phyloP scores from a whole-genome alignment of 1,284 basidiomycete genomes.

The Thecaphora frezii region DNA sequence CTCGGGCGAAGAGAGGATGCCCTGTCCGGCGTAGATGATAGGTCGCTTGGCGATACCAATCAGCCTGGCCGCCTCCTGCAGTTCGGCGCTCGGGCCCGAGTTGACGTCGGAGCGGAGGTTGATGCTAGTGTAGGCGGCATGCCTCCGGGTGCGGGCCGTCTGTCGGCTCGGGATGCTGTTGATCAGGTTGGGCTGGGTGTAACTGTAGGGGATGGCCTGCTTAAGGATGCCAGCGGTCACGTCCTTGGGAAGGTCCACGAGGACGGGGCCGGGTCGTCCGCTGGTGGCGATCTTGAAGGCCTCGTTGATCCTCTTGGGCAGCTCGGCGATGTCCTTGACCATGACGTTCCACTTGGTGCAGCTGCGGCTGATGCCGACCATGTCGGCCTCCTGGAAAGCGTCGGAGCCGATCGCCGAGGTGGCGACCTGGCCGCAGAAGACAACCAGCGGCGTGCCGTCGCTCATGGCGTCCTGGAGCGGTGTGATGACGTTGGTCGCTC shows the following conservation, averaged over 20 bases:
- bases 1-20: slow-evolving; percentile 77
- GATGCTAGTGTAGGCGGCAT: slow-evolving; percentile 22
- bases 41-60: slow-evolving; percentile 91
- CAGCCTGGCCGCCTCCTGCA: slow-evolving; percentile 80
- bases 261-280: slow-evolving; percentile 91
- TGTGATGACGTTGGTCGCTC: slow-evolving; percentile 95
- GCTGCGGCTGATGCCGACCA: slow-evolving; percentile 90
- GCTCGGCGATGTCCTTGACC: slow-evolving; percentile 94
- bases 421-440: slow-evolving; percentile 96
- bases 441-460: slow-evolving; percentile 91
- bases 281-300: slow-evolving; percentile 99
- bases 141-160: slow-evolving; percentile 40
- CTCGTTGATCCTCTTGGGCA: slow-evolving; percentile 94
- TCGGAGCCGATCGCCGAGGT: slow-evolving; percentile 97
- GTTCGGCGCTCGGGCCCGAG: slow-evolving; percentile 63
- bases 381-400: slow-evolving; percentile 96
- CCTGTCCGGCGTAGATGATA: slow-evolving; percentile 90
- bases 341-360: slow-evolving; percentile 99
- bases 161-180: slow-evolving; percentile 51
- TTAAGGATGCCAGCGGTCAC: slow-evolving; percentile 89
- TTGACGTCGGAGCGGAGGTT: slow-evolving; percentile 15
- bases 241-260: slow-evolving; percentile 97
- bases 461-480: slow-evolving; percentile 96
- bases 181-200: slow-evolving; percentile 76
- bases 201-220: slow-evolving; percentile 81